phyloP scores from a whole-genome alignment of 768 basidiomycete species.

The Mycena filopes region DNA sequence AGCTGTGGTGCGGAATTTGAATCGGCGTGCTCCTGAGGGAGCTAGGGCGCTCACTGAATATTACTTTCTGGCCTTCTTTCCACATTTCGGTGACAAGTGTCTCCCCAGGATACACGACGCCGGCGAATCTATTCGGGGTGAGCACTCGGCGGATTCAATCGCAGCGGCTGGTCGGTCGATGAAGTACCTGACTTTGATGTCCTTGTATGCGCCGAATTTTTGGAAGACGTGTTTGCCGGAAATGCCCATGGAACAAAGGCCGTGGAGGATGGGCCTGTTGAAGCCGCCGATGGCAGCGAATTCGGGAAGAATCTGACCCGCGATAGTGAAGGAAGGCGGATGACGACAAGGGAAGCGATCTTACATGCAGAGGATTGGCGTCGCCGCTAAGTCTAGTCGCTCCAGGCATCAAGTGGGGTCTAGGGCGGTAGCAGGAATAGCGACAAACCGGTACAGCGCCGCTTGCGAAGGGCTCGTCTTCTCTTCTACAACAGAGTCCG shows the following conservation, averaged over 20 bases:
- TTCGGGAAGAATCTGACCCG: constrained; percentile 81
- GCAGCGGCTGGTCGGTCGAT: constrained; percentile 33
- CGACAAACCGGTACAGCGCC: constrained; percentile 84
- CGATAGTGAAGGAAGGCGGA: neutral
- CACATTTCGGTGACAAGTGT: constrained; percentile 98
- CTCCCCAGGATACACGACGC: constrained; percentile 94
- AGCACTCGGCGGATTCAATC: neutral
- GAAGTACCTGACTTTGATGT: constrained; percentile 97
- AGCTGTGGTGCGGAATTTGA: constrained; percentile 52
- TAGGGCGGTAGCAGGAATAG: neutral
- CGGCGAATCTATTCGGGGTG: constrained; percentile 79
- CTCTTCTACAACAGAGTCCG: constrained; percentile 91
- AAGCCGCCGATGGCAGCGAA: constrained; percentile 97
- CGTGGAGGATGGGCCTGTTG: constrained; percentile 88
- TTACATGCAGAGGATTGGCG: constrained; percentile 87
- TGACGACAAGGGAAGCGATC: constrained; percentile 34
- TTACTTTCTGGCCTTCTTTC: constrained; percentile 92
- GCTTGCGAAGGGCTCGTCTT: constrained; percentile 86
- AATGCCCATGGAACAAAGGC: constrained; percentile 93
- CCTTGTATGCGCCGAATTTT: constrained; percentile 84
- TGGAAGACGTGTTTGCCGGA: constrained; percentile 93
- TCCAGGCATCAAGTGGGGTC: constrained; percentile 12
- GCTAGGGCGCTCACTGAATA: constrained; percentile 79
- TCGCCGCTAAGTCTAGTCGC: constrained; percentile 84
- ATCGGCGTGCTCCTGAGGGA: constrained; percentile 13